Percentiles rank a stretch among this genome's conserved stretches.
phyloP scores from a whole-genome alignment of 2,329 filamentous ascomycete species.

The Alternaria tenuissima region DNA sequence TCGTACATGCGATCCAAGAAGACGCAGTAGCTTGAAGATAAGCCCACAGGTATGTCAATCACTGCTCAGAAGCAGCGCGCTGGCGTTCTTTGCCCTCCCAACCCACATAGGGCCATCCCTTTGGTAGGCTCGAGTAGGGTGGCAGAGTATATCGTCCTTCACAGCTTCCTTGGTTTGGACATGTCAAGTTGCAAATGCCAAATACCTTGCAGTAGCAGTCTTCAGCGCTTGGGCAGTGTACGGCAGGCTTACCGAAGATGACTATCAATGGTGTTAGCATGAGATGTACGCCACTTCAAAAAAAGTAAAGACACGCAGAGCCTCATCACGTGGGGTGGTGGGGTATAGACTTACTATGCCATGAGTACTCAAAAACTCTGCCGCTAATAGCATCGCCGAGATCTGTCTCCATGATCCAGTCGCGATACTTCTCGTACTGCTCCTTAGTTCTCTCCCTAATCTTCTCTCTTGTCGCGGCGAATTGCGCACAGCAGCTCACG shows the following conservation, averaged over 20 bases:
- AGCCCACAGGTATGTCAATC: slow-evolving; percentile 4
- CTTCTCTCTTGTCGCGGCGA: slow-evolving; percentile 60
- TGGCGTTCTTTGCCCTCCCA: slow-evolving; percentile 56
- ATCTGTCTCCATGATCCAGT: slow-evolving; percentile 59
- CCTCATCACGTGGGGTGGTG: slow-evolving; percentile 1
- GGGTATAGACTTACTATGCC: slow-evolving; percentile 60
- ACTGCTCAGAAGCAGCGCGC: slow-evolving; percentile 32
- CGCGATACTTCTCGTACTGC: slow-evolving; percentile 59
- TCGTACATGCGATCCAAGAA: not conserved
- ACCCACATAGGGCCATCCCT: slow-evolving; percentile 68
- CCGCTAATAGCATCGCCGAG: slow-evolving; percentile 61
- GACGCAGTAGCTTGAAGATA: not conserved
- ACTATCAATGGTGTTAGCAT: slow-evolving; percentile 38
- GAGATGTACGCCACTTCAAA: not conserved
- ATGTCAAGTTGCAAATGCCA: slow-evolving; percentile 64
- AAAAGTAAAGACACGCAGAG: slow-evolving; percentile 2
- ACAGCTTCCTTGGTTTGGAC: slow-evolving; percentile 58
- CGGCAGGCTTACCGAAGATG: slow-evolving; percentile 50
- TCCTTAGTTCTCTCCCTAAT: slow-evolving; percentile 55
- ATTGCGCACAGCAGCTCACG: slow-evolving; percentile 64
- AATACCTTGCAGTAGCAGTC: slow-evolving; percentile 74
- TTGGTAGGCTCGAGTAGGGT: slow-evolving; percentile 64
- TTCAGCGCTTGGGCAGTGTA: slow-evolving; percentile 68
- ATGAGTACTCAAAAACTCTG: slow-evolving; percentile 66
- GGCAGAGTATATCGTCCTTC: slow-evolving; percentile 67